A percentile compares a stretch with the other conserved stretches of the same genome.
phyloP scores from a whole-genome alignment of 179 eudicot genomes.

The Beta lomatogona region DNA sequence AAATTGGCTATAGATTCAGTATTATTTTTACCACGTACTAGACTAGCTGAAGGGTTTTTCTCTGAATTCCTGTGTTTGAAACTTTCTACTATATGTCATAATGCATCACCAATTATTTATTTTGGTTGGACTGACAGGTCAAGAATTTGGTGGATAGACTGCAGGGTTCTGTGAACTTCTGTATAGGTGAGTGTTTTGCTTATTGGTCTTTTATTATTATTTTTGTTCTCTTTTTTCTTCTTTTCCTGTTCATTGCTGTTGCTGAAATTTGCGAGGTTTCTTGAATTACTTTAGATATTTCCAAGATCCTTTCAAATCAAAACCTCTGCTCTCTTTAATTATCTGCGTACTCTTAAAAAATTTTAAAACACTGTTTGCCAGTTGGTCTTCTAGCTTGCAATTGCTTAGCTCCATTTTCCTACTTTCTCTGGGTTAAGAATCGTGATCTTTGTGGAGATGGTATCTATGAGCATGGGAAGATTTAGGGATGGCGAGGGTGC shows the following conservation, averaged over 20 bases:
- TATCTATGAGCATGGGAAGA: too few species aligned
- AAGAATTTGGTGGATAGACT: conserved; percentile 56
- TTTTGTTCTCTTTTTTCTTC: neutral
- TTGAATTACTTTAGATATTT: neutral
- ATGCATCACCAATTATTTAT: neutral
- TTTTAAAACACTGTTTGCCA: too few species aligned
- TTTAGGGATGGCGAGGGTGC: too few species aligned
- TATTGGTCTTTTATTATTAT: neutral
- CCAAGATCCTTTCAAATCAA: neutral
- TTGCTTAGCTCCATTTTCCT: neutral
- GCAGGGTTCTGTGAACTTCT: conserved; percentile 60
- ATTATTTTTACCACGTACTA: too few species aligned
- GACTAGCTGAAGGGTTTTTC: neutral
- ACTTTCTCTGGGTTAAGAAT: too few species aligned
- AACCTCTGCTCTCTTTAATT: neutral
- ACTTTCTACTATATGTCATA: neutral
- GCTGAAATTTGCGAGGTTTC: neutral
- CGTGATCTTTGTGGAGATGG: too few species aligned
- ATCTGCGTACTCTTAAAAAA: neutral
- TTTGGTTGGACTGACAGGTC: conserved; percentile 52
- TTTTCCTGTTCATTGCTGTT: neutral
- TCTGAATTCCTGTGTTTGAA: neutral
- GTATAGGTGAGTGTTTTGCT: conserved; percentile 58
- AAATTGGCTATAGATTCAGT: too few species aligned
- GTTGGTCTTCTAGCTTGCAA: neutral